Percentiles rank a stretch among this genome's conserved stretches.
These are phyloP conservation scores for Phylloporus arenicola DNA, from an alignment of 768 basidiomycete genomes.

Conservation along the genomic window DNA sequence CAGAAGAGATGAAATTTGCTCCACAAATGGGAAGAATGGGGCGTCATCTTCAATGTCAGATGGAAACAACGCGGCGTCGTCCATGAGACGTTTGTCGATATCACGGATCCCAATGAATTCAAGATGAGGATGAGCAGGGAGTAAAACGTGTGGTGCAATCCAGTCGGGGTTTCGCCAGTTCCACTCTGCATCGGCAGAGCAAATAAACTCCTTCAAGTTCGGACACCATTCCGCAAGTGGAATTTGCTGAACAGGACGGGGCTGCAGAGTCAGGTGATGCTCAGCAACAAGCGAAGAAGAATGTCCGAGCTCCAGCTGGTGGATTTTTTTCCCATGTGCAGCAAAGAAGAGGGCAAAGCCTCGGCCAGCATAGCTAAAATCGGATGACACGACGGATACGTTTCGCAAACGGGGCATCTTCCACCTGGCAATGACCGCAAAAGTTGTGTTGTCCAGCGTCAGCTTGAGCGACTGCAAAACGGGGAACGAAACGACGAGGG, in stretches of 20 bases:
- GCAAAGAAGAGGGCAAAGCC: slow-evolving; percentile 65
- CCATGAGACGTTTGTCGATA: slow-evolving; percentile 56
- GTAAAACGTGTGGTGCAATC: slow-evolving; percentile 71
- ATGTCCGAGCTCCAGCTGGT: slow-evolving; percentile 69
- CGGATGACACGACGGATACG: slow-evolving; percentile 63
- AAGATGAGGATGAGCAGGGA: slow-evolving; percentile 57
- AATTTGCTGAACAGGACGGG: slow-evolving; percentile 33
- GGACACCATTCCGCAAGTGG: slow-evolving; percentile 68
- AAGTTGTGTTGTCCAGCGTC: slow-evolving; percentile 67
- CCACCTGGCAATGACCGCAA: slow-evolving; percentile 62
- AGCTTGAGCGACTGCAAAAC: slow-evolving; percentile 63
- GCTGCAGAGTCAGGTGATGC: slow-evolving; percentile 52
- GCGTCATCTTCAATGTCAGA: slow-evolving; percentile 36
- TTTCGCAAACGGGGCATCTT: slow-evolving; percentile 56
- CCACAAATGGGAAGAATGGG: slow-evolving; percentile 58
- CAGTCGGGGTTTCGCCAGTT: slow-evolving; percentile 76
- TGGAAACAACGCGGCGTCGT: slow-evolving; percentile 35
- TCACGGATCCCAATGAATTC: slow-evolving; percentile 69
- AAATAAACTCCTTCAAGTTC: slow-evolving; percentile 63
- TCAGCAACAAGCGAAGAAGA: slow-evolving; percentile 63
- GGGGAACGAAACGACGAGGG: slow-evolving; percentile 42
- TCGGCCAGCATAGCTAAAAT: slow-evolving; percentile 61
- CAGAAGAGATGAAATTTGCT: slow-evolving; percentile 60
- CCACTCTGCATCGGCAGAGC: slow-evolving; percentile 75
- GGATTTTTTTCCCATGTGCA: slow-evolving; percentile 55